Evolutionary conservation across 345 rosid genomes (phyloP), one percentile per base, ranked within the genome.

Genomic region (Hypericum androsaemum): DNA sequence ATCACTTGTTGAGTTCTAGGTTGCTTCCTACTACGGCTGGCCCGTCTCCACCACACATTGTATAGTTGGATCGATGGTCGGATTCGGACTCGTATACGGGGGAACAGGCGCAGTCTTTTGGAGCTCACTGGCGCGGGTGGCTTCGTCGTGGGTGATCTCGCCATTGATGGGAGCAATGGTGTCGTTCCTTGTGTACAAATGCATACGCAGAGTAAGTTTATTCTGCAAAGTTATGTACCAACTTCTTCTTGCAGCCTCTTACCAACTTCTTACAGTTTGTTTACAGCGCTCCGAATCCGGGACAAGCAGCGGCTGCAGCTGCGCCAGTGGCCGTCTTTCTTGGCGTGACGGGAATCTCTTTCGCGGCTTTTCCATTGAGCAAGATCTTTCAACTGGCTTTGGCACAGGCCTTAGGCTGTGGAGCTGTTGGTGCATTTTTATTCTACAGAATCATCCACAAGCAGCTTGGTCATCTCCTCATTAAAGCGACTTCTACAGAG

Each of bases 1-100:
- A 6, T 36, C 17, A 47, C 48, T 42, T 52, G 53, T 52, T 22
- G 39, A 46, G 38, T 43, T 16, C 48, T 79, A 87, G 98, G 86
- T 90, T 12, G 87, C 98, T 6, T 90, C 98, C 11, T 90, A 79
- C 63, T 90, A 62, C 54, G 96, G 97, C 12, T 88, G 82, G 90
- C 98, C 98, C 17, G 97, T 92, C 67, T 92, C 98, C 2, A 92
- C 98, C 46, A 92, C 98, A 7, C 97, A 92, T 66, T 92, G 97
- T 62, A 88, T 88, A 14, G 82, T 92, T 5, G 98, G 97, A 69
- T 81, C 97, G 14, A 92, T 92, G 98, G 98, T 92, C 41, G 98
- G 98, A 32, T 88, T 92, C 58, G 97, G 94, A 9, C 85, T 92
- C 8, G 86, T 77, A 7, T 92, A 92, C 60, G 98, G 98, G 6